Percentiles rank a stretch among this genome's conserved stretches.
phyloP scores from a whole-genome alignment of 1,139 yeast species.

The Protomyces gravidus region DNA sequence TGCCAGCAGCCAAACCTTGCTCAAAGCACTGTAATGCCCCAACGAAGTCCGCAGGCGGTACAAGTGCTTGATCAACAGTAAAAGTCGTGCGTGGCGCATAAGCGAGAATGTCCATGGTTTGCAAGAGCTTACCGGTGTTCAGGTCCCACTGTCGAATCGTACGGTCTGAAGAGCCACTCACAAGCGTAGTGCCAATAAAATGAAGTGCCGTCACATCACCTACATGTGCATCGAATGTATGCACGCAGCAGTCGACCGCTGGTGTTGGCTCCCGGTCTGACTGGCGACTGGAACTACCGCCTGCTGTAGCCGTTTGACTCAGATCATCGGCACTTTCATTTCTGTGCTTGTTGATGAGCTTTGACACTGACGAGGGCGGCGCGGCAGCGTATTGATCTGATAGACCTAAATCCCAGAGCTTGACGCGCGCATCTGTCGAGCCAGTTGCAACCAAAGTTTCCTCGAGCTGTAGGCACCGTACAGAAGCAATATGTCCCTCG shows the following conservation, averaged over 20 bases:
- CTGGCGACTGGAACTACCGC: slow-evolving; percentile 15
- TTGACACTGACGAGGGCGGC: slow-evolving; percentile 5
- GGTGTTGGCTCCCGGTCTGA: slow-evolving; percentile 31
- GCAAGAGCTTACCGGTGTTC: slow-evolving; percentile 54
- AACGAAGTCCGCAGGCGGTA: slow-evolving; percentile 44
- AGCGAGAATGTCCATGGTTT: slow-evolving; percentile 53
- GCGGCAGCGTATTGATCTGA: slow-evolving; percentile 35
- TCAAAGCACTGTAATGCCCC: slow-evolving; percentile 62
- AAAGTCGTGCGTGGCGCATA: slow-evolving; percentile 9
- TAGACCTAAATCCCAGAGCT: slow-evolving; percentile 54
- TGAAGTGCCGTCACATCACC: slow-evolving; percentile 62
- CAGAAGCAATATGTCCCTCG: slow-evolving; percentile 51
- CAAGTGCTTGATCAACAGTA: background rate
- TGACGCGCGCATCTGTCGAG: slow-evolving; percentile 57
- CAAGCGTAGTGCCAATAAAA: slow-evolving; percentile 49
- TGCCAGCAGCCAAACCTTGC: slow-evolving; percentile 71
- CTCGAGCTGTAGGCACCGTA: slow-evolving; percentile 56
- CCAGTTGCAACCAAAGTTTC: slow-evolving; percentile 56
- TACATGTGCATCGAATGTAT: slow-evolving; percentile 57
- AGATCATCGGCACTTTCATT: slow-evolving; percentile 26
- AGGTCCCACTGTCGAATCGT: slow-evolving; percentile 62
- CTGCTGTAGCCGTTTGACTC: slow-evolving; percentile 37
- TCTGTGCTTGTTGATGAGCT: slow-evolving; percentile 20
- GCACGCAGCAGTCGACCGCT: slow-evolving; percentile 41
- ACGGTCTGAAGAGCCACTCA: slow-evolving; percentile 56